Evolutionary conservation across 2,329 filamentous ascomycete genomes (phyloP), one percentile per base, ranked within the genome.

Genomic region (Phaeosphaeriaceae sp.): DNA sequence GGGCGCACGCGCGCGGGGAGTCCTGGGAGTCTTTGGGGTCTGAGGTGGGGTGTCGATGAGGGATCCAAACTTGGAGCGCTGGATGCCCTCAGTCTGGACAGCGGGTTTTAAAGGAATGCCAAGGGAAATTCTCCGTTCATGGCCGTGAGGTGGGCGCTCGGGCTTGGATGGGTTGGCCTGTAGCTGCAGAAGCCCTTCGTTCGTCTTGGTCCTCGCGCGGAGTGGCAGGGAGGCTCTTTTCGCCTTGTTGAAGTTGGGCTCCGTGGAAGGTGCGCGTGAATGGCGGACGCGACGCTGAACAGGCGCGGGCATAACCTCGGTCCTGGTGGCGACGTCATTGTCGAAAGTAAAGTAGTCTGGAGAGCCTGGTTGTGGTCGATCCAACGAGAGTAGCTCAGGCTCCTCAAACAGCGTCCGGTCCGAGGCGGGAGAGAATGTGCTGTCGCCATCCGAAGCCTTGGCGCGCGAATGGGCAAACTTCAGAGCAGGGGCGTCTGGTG

Each of bases 91-190:
- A 17, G 42, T 27, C 15, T 33, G 47, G 48, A 49, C 58, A 36
- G 56, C 45, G 17, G 57, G 47, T 27, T 63, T 63, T 27, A 70
- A 57, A 22, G 68, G 67, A 19, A 71, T 59, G 9, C 62, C 62
- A 25, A 71, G 46, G 20, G 68, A 68, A n/a, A 67, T 57, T 27
- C 61, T 63, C 56, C 68, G 67, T 20, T 65, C 61, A 47, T 68
- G 66, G 5, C 22, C 44, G 44, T 57, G 57, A 36, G 54, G 48
- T 31, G 48, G 55, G 54, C 36, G 57, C 40, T 60, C 51, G 25
- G 48, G 40, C 19, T 63, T 68, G 21, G 61, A 50, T 0, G 59
- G 46, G 10, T 63, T 66, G 49, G 66, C 60, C 20, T 62, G 66
- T 22, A 71, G 51, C 27, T 69, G 61, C 13, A 69, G 51, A 11